Evolutionary conservation across 306 rosid species (phyloP), one percentile per base, ranked within the genome.

Genomic region (Malus asiatica): DNA sequence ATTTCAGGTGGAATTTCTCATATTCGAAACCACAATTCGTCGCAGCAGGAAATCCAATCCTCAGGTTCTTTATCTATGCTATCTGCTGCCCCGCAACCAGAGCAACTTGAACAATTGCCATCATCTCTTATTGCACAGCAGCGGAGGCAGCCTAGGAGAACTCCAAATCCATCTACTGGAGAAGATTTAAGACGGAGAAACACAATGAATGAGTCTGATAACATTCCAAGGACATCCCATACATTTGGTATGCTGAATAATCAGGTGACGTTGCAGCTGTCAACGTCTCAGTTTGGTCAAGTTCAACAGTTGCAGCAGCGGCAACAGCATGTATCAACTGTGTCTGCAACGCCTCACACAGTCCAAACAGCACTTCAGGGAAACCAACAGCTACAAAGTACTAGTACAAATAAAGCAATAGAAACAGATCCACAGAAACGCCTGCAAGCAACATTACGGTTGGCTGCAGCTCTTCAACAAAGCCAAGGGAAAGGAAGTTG

Each of bases 391-490:
- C 66, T 61, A 66, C 77, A 77, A 20, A 87, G 80, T 71, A 65
- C 73, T 48, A 70, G 70, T 72, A 22, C 79, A 60, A 88, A 78
- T 78, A 90, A 83, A 64, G 94, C 86, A 22, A 76, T 89, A 19
- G 97, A 90, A 45, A 78, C 87, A 3, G 99, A 90, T 90, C 92
- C 97, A 2, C 96, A 93, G 86, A 88, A 88, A 70, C 96, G 97
- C 52, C 79, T 95, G 33, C 98, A 95, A 82, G 99, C 99, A 18
- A 95, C 99, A 2, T 83, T 95, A 53, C 96, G 90, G 85, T 87
- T 95, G 46, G 99, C 99, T 11, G 93, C 99, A 63, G 93, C 88
- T 79, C 97, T 95, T 77, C 32, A 90, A 84, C 96, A 92, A 86
- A 89, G 92, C 81, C 99, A 92, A 81, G 97, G 93, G 62, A 90